These are phyloP conservation scores for Magnaporthales sp. DNA, from an alignment of 2,329 filamentous ascomycete genomes.

Conservation along the genomic window DNA sequence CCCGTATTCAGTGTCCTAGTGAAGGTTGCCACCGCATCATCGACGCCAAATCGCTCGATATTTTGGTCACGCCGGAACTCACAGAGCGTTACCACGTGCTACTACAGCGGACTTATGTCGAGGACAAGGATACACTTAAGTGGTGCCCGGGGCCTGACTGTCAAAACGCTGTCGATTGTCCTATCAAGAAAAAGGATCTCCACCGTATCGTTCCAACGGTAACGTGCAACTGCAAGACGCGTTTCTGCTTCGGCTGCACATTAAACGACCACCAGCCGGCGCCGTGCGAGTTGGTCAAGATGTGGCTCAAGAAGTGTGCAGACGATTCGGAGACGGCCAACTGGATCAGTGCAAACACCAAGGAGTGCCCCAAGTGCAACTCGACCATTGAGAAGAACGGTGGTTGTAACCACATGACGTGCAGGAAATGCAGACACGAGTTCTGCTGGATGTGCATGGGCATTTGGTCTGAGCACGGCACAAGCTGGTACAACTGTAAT, in stretches of 20 bases:
- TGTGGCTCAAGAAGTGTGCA: constrained; percentile 96
- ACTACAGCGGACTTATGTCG: constrained; percentile 89
- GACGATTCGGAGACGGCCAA: constrained; percentile 98
- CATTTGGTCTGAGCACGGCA: constrained; percentile 95
- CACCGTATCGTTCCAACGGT: constrained; percentile 83
- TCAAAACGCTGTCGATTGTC: constrained; percentile 83
- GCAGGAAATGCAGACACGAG: constrained; percentile 88
- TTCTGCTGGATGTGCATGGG: constrained; percentile 99
- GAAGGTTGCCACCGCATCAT: constrained; percentile 84
- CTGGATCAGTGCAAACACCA: constrained; percentile 98
- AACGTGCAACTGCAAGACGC: constrained; percentile 71
- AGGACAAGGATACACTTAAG: constrained; percentile 90
- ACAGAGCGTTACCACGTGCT: constrained; percentile 67
- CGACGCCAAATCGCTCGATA: constrained; percentile 76
- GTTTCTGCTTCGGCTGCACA: constrained; percentile 93
- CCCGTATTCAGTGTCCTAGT: constrained; percentile 85
- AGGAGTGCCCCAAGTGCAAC: constrained; percentile 91
- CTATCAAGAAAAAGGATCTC: constrained; percentile 80
- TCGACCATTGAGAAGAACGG: constrained; percentile 99
- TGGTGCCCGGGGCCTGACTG: constrained; percentile 99
- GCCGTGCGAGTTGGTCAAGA: constrained; percentile 83
- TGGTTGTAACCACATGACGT: constrained; percentile 97
- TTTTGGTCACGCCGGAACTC: constrained; percentile 56
- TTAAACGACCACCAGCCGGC: constrained; percentile 87
- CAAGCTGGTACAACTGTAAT: constrained; percentile 99